Percentiles rank a stretch among this genome's conserved stretches.
phyloP scores from a whole-genome alignment of 1,284 basidiomycete genomes.

The Cryptococcus jaspeensis region DNA sequence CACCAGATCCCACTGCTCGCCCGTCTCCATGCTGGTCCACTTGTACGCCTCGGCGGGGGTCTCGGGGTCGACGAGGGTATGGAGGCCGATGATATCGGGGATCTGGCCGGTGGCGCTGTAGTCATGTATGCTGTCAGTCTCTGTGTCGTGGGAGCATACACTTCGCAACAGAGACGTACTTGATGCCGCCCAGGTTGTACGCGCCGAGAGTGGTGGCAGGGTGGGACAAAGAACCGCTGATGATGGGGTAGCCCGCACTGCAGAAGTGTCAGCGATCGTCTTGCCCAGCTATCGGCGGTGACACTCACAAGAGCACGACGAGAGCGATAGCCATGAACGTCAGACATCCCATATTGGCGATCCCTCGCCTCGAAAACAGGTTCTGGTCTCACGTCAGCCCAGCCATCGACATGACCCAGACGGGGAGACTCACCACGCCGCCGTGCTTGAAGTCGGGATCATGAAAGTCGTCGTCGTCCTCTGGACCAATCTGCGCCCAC shows the following conservation, averaged over 20 bases:
- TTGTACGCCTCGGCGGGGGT: slow-evolving; percentile 61
- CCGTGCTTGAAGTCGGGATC: slow-evolving; percentile 32
- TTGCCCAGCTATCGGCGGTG: too few species aligned
- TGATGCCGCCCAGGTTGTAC: slow-evolving; percentile 75
- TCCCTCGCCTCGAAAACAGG: slow-evolving; percentile 17
- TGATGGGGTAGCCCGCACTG: slow-evolving; percentile 52
- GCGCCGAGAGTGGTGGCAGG: slow-evolving; percentile 20
- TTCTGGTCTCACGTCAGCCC: neutral
- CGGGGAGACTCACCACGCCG: slow-evolving; percentile 18
- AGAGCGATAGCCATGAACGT: slow-evolving; percentile 22
- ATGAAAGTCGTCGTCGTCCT: slow-evolving; percentile 50
- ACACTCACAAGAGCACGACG: slow-evolving; percentile 16
- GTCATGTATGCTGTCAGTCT: slow-evolving; percentile 1
- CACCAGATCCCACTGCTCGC: slow-evolving; percentile 72
- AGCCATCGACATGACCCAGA: too few species aligned
- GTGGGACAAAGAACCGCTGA: slow-evolving; percentile 55
- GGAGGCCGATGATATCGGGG: slow-evolving; percentile 47
- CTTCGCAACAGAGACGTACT: slow-evolving; percentile 40
- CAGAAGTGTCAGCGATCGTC: too few species aligned
- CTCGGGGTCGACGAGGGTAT: slow-evolving; percentile 62
- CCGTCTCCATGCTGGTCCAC: slow-evolving; percentile 63
- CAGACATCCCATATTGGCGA: slow-evolving; percentile 44
- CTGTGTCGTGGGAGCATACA: neutral
- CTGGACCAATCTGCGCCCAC: slow-evolving; percentile 38
- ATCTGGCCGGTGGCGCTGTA: slow-evolving; percentile 52